Evolutionary conservation across 2,329 filamentous ascomycete genomes (phyloP).

Genomic region (Pseudogymnoascus pannorum): DNA sequence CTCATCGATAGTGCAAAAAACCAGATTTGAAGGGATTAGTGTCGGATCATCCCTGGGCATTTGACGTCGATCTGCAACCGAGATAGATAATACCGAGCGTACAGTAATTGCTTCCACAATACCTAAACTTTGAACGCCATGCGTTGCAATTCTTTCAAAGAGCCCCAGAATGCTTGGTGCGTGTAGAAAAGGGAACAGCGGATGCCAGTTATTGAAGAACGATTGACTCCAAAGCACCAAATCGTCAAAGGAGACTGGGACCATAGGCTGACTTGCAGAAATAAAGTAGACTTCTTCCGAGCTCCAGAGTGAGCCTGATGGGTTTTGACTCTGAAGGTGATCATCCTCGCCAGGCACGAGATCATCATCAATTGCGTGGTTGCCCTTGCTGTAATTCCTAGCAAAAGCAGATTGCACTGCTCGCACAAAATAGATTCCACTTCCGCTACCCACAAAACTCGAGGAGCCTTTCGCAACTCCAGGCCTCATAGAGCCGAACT

Average conservation of each 20-base stretch:
- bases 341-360: conserved; percentile 53
- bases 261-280: background rate
- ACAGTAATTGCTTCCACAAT: conserved; percentile 37
- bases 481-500: conserved; percentile 46
- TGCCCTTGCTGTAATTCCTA: conserved; percentile 19
- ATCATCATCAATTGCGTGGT: conserved; percentile 30
- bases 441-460: conserved; percentile 50
- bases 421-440: conserved; percentile 52
- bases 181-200: conserved; percentile 48
- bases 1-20: conserved; percentile 43
- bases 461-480: conserved; percentile 38
- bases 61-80: conserved; percentile 45
- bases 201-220: conserved; percentile 53
- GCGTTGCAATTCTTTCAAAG: conserved; percentile 37
- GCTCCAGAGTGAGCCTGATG: conserved; percentile 30
- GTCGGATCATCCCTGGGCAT: conserved; percentile 16
- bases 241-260: conserved; percentile 37
- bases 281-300: conserved; percentile 29
- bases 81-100: conserved; percentile 45
- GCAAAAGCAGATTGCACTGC: conserved; percentile 45
- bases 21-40: conserved; percentile 35
- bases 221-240: conserved; percentile 42
- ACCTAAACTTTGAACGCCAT: conserved; percentile 26
- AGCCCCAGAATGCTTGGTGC: conserved; percentile 42
- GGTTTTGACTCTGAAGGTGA: conserved; percentile 32